Percentiles rank a stretch among this genome's conserved stretches.
Conservation (phyloP, 1,139 yeast species). For the Scheffersomyces illinoinensis region DNA sequence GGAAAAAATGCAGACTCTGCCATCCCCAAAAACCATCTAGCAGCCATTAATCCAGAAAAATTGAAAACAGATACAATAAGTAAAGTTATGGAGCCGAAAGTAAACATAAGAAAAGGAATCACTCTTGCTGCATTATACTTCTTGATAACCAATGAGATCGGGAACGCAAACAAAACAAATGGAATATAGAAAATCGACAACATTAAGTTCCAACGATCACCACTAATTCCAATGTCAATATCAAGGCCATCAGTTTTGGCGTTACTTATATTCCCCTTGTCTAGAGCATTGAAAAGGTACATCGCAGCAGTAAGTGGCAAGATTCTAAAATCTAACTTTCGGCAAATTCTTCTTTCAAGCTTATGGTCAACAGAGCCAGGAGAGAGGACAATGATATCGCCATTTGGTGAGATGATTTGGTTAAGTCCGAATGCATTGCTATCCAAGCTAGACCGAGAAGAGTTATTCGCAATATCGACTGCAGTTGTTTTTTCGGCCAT, state of each 20-base stretch:
- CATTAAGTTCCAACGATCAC: conserved; percentile 23
- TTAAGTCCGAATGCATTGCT: conserved; percentile 8
- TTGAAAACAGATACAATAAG: conserved; percentile 17
- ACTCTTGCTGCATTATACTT: conserved; percentile 22
- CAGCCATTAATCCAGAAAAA: conserved; percentile 19
- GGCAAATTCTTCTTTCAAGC: conserved; percentile 25
- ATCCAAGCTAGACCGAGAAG: conserved; percentile 14
- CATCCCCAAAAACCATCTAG: conserved; percentile 23
- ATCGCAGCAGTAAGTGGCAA: conserved; percentile 27
- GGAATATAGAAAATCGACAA: conserved; percentile 24
- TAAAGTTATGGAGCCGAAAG: conserved; percentile 19
- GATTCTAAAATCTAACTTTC: conserved; percentile 36
- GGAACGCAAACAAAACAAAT: conserved; percentile 22
- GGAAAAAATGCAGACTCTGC: conserved; percentile 22
- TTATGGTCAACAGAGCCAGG: conserved; percentile 14
- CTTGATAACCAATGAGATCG: conserved; percentile 19
- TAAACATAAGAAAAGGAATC: conserved; percentile 20
- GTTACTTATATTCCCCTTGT: conserved; percentile 23
- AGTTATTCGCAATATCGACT: conserved; percentile 11
- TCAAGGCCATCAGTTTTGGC: conserved; percentile 25
- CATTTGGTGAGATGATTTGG: conserved; percentile 17
- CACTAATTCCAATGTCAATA: conserved; percentile 17
- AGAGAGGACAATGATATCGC: conserved; percentile 6
- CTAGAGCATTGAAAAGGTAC: conserved; percentile 31
- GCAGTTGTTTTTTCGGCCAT: not conserved